These are phyloP conservation scores for Aspergillus sp. DNA, from an alignment of 2,329 filamentous ascomycete species.

Conservation along the genomic window DNA sequence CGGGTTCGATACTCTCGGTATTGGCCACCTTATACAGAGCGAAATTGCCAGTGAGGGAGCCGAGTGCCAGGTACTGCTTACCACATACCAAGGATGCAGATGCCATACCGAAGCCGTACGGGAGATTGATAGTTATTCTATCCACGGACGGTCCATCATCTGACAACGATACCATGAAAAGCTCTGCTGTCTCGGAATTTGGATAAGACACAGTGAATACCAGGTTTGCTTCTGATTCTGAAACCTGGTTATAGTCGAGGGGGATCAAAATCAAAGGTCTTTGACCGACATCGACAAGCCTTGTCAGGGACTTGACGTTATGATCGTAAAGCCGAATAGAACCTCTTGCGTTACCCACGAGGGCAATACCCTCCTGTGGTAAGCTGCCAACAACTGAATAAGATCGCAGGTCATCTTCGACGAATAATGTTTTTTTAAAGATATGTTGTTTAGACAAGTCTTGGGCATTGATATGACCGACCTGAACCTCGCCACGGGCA, in stretches of 20 bases:
- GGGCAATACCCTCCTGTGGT: constrained; percentile 32
- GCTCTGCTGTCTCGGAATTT: constrained; percentile 28
- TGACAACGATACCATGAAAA: constrained; percentile 27
- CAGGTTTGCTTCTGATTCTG: constrained; percentile 15
- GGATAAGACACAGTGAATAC: constrained; percentile 32
- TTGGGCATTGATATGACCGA: constrained; percentile 29
- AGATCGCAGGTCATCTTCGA: constrained; percentile 32
- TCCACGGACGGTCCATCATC: constrained; percentile 42
- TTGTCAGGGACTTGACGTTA: constrained; percentile 27
- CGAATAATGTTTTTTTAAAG: constrained; percentile 29
- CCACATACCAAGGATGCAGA: constrained; percentile 45
- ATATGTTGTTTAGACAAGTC: constrained; percentile 11
- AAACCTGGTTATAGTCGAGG: constrained; percentile 21
- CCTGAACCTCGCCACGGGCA: constrained; percentile 32
- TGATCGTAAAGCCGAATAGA: constrained; percentile 39
- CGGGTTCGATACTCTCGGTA: constrained; percentile 22
- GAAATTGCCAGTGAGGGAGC: constrained; percentile 58
- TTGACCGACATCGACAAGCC: constrained; percentile 28
- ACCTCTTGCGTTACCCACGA: constrained; percentile 38
- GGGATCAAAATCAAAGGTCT: constrained; percentile 33
- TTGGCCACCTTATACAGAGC: constrained; percentile 46
- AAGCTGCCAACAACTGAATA: constrained; percentile 34
- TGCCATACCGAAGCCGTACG: constrained; percentile 54
- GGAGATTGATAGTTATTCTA: constrained; percentile 31
- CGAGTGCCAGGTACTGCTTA: constrained; percentile 50